Conservation (phyloP, 805 yeast species). For the Tetrapisispora pingtungensis region DNA sequence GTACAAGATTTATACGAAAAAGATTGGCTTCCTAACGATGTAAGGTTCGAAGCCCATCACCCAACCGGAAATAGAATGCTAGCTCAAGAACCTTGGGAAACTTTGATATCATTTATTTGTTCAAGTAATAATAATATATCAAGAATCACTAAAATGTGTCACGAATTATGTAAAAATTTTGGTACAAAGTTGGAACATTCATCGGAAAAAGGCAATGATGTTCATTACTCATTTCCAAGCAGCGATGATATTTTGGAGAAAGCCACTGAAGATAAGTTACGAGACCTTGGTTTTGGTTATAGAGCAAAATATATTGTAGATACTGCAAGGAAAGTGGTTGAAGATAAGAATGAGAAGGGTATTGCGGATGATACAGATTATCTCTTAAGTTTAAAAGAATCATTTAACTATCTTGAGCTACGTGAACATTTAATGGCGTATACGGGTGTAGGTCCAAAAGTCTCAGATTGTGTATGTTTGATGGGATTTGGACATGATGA, state of each 20-base stretch:
- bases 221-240: slow-evolving; percentile 65
- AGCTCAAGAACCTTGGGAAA: slow-evolving; percentile 96
- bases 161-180: slow-evolving; percentile 56
- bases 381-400: slow-evolving; percentile 29
- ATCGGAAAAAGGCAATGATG: slow-evolving; percentile 32
- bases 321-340: slow-evolving; percentile 53
- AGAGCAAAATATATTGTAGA: slow-evolving; percentile 78
- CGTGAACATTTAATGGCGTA: slow-evolving; percentile 43
- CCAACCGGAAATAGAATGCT: slow-evolving; percentile 68
- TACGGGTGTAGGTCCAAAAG: slow-evolving; percentile 93
- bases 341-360: slow-evolving; percentile 18
- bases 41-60: slow-evolving; percentile 33
- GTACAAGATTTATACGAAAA: slow-evolving; percentile 40
- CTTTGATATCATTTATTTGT: slow-evolving; percentile 80
- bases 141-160: slow-evolving; percentile 88
- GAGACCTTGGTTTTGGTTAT: slow-evolving; percentile 67
- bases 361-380: slow-evolving; percentile 25
- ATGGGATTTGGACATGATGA: slow-evolving; percentile 61
- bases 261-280: slow-evolving; percentile 36
- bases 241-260: slow-evolving; percentile 40
- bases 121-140: slow-evolving; percentile 94
- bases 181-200: slow-evolving; percentile 45
- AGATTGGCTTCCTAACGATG: slow-evolving; percentile 54
- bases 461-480: slow-evolving; percentile 90
- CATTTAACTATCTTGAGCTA: slow-evolving; percentile 33